These are phyloP conservation scores for Fusarium brachygibbosum DNA, from an alignment of 2,329 filamentous ascomycete genomes.

Conservation along the genomic window DNA sequence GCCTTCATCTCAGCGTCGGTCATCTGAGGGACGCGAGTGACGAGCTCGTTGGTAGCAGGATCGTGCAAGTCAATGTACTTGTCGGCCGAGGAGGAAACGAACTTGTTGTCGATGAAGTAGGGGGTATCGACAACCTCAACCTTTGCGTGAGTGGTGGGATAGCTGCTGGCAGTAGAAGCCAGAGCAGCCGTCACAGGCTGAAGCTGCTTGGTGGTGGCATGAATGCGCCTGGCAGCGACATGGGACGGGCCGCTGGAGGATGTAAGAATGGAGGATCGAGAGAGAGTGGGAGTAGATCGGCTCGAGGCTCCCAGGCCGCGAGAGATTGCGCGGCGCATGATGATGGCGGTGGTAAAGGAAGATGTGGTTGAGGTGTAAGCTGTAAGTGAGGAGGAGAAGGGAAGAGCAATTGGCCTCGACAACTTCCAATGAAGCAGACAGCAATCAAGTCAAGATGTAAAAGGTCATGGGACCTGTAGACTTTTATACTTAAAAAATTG, in stretches of 20 bases:
- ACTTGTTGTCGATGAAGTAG: slow-evolving; percentile 87
- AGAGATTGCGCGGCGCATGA: slow-evolving; percentile 64
- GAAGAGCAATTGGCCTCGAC: slow-evolving; percentile 24
- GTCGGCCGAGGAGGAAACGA: slow-evolving; percentile 74
- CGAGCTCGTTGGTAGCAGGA: slow-evolving; percentile 86
- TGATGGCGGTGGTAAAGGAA: slow-evolving; percentile 46
- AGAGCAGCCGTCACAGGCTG: slow-evolving; percentile 64
- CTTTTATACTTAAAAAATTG: slow-evolving; percentile 37
- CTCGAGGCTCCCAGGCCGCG: slow-evolving; percentile 56
- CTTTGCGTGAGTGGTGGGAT: slow-evolving; percentile 79
- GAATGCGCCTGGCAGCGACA: slow-evolving; percentile 65
- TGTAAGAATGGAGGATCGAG: slow-evolving; percentile 51
- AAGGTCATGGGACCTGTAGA: slow-evolving; percentile 23
- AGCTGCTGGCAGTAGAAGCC: slow-evolving; percentile 69
- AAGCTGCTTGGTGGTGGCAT: slow-evolving; percentile 69
- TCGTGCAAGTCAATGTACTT: slow-evolving; percentile 85
- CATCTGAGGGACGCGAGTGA: slow-evolving; percentile 86
- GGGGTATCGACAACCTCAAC: slow-evolving; percentile 78
- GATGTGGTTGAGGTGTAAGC: not conserved
- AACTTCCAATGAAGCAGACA: slow-evolving; percentile 35
- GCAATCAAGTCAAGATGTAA: slow-evolving; percentile 9
- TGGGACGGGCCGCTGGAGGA: slow-evolving; percentile 51
- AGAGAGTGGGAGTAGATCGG: slow-evolving; percentile 48
- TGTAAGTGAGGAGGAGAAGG: slow-evolving; percentile 1
- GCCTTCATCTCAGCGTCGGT: slow-evolving; percentile 82